Evolutionary conservation across 305 asterid genomes (phyloP).

Genomic region (Fraxinus latifolia): DNA sequence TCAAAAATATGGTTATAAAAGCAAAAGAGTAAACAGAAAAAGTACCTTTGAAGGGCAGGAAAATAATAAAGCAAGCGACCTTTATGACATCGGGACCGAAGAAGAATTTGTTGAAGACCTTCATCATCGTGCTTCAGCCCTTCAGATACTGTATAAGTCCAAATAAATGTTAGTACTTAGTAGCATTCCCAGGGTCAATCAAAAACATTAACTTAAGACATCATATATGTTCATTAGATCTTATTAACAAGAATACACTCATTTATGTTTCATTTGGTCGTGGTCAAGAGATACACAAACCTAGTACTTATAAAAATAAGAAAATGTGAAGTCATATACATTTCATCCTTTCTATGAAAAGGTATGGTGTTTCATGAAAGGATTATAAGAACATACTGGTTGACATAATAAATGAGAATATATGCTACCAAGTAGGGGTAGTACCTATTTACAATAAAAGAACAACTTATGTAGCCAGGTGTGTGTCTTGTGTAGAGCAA

Average conservation of each 20-base stretch:
- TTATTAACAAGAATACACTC: not conserved
- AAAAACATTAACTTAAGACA: not conserved
- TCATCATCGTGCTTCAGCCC: conserved; percentile 39
- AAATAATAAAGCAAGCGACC: conserved; percentile 90
- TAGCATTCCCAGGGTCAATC: not conserved
- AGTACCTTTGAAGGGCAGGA: conserved; percentile 57
- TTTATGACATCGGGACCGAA: conserved; percentile 83
- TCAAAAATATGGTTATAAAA: not conserved
- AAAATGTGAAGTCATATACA: not conserved
- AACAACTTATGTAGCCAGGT: not conserved
- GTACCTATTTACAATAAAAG: not conserved
- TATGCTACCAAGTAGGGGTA: not conserved
- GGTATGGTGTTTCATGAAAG: not conserved
- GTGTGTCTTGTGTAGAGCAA: not conserved
- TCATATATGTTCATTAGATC: not conserved
- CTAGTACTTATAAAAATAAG: not conserved
- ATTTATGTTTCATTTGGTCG: not conserved
- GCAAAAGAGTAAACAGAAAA: conserved; percentile 17
- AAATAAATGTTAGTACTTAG: not conserved
- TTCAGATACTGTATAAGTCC: conserved; percentile 43
- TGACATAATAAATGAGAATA: not conserved
- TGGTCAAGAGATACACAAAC: not conserved
- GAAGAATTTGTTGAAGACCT: conserved; percentile 63
- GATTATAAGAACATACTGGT: not conserved
- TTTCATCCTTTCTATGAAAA: not conserved